Evolutionary conservation across 1,284 basidiomycete genomes (phyloP), one percentile per base, ranked within the genome.

Genomic region (Acaromyces ingoldii): DNA sequence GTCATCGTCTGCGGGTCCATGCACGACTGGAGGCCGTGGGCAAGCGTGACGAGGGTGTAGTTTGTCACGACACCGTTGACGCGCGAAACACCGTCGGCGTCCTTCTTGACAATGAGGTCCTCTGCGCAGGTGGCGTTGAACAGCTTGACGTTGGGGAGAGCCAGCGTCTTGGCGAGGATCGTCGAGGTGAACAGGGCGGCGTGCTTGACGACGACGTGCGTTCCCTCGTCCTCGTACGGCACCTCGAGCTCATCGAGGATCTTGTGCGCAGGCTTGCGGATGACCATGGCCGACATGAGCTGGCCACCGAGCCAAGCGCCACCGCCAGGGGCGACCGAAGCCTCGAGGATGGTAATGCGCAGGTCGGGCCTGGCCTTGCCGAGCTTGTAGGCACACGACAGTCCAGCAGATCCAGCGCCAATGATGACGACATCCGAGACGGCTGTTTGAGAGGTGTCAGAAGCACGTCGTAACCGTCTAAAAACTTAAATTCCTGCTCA

Each of bases 1-100:
- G 85, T 88, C 76, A 89, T 85, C 31, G 86, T 87, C 77, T 86
- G 85, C 28, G 87, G 87, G 75, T 89, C 88, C 87, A 89, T 89
- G 81, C 87, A 89, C 25, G 82, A 84, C 76, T 89, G 65, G 2
- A 62, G 51, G 11, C 65, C 67, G 38, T 89, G 86, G 77, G 88
- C 87, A 54, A 89, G 81, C 13, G 85, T 82, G 51, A 89, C 87
- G 48, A 88, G 81, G 24, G 86, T 88, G 85, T 85, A 90, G 80
- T 90, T 89, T 50, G 85, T 86, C 4, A 89, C 87, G 25, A 89
- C 86, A 33, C 87, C 88, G n/a, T 85, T 82, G 42, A 89, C 83
- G 47, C 87, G 83, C 70, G 87, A 84, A 0, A 53, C 52, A 10
- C 71, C 71, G 4, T 53, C 26, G 9, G 22, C 17, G 42, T 70